These are phyloP conservation scores for Alternaria sp. DNA, from an alignment of 2,329 filamentous ascomycete genomes.

Conservation along the genomic window DNA sequence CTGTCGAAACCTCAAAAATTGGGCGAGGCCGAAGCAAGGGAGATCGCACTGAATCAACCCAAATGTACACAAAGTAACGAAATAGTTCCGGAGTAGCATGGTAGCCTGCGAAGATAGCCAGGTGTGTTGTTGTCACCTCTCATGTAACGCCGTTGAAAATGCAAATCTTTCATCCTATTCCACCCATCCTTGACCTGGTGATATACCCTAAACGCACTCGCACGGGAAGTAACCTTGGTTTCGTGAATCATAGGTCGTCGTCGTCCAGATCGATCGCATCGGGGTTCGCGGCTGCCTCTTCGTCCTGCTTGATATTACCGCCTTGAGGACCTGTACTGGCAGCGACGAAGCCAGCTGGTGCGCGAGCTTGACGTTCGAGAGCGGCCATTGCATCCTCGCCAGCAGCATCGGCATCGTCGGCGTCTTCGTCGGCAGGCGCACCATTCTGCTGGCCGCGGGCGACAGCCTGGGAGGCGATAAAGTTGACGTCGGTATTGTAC, in stretches of 20 bases:
- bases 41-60: conserved; percentile 14
- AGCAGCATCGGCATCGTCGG: conserved; percentile 49
- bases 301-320: conserved; percentile 60
- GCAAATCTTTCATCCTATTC: conserved; percentile 20
- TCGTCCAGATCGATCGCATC: conserved; percentile 85
- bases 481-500: conserved; percentile 99
- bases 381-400: conserved; percentile 86
- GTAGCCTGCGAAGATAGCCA: conserved; percentile 9
- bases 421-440: conserved; percentile 52
- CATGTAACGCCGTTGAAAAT: conserved; percentile 19
- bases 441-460: conserved; percentile 75
- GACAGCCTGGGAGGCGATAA: conserved; percentile 94
- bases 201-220: background rate
- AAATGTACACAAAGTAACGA: conserved; percentile 14
- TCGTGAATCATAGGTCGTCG: conserved; percentile 47
- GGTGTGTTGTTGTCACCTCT: conserved; percentile 5
- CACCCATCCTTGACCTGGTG: conserved; percentile 6
- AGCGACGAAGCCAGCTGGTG: conserved; percentile 89
- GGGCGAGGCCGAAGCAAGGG: conserved; percentile 9
- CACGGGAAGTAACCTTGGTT: conserved; percentile 1
- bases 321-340: conserved; percentile 78
- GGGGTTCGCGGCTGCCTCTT: conserved; percentile 70
- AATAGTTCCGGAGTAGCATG: conserved; percentile 16
- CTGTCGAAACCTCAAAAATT: conserved; percentile 13
- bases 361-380: conserved; percentile 85